Evolutionary conservation across 1,284 basidiomycete species (phyloP), one percentile per base, ranked within the genome.

Genomic region (Lentinus polychrous): DNA sequence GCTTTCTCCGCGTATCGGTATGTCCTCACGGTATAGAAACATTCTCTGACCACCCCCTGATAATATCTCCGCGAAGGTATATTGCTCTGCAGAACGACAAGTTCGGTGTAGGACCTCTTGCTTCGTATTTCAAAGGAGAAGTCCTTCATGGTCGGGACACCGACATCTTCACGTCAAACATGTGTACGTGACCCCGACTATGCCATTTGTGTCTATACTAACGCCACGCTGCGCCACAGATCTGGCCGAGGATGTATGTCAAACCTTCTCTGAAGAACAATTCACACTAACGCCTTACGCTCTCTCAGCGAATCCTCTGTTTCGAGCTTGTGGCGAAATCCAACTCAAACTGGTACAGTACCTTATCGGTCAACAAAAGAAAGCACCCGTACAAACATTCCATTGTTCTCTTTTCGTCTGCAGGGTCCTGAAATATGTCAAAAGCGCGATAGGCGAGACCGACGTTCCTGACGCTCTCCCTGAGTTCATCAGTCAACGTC

Each of bases 71-170:
- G 34, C 40, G 38, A 15, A 74, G 88, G 43, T 94, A 91, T 61
- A 91, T 92, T 54, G 93, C 93, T 0, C 65, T 96, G 43, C 86
- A 93, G 65, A 98, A 99, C 60, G 81, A 95, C 64, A 80, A 84
- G 49, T 73, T 79, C 34, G 94, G 94, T 0, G 72, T 78, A 17
- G 96, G 95, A 0, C 96, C 96, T 0, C 71, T 99, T 0, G 88
- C 91, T 0, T 92, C 89, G 0, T 99, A 99, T 67, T 99, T 99
- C 74, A 94, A 96, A 64, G 95, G 96, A 23, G 96, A 99, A 65
- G 81, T 91, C 31, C 68, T 97, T 42, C 84, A 93, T 56, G 92
- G 92, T 7, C 80, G 84, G 18, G 91, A 96, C 59, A 93, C 94
- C 0, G 91, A 96, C 61, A 93, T 97, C 36, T 98, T 97, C 65